A percentile compares a stretch with the other conserved stretches of the same genome.
Evolutionary conservation across 768 basidiomycete species (phyloP).

Genomic region (Termitomyces eurrhizus): DNA sequence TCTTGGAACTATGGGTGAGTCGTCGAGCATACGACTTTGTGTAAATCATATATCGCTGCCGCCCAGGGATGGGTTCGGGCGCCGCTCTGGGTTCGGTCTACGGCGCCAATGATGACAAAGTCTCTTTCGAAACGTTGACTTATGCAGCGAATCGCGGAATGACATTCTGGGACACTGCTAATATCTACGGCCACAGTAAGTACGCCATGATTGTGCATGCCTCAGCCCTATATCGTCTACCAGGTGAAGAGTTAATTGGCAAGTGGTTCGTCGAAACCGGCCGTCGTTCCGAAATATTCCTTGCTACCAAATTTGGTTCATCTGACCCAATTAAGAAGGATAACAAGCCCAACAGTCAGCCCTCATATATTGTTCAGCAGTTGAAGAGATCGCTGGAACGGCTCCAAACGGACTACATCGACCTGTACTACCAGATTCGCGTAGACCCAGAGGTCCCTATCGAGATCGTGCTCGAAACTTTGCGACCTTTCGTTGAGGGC

Average conservation of each 20-base stretch:
- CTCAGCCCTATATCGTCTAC: background rate
- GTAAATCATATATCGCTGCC: background rate
- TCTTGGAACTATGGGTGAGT: conserved; percentile 24
- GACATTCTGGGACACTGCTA: conserved; percentile 47
- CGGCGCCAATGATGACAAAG: conserved; percentile 18
- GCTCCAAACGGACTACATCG: conserved; percentile 38
- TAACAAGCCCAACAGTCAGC: conserved; percentile 20
- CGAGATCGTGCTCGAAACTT: conserved; percentile 29
- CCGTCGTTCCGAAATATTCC: conserved; percentile 50
- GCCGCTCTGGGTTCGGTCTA: conserved; percentile 24
- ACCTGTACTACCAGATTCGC: conserved; percentile 44
- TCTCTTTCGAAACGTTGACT: conserved; percentile 15
- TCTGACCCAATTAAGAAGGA: conserved; percentile 12
- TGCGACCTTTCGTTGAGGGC: conserved; percentile 7
- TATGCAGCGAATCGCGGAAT: conserved; percentile 21
- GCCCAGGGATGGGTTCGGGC: conserved; percentile 1
- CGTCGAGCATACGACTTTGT: background rate
- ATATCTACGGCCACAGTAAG: conserved; percentile 39
- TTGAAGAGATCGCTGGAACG: conserved; percentile 36
- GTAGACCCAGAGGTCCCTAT: conserved; percentile 42
- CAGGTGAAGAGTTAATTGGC: conserved; percentile 11
- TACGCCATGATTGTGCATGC: background rate
- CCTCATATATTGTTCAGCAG: conserved; percentile 30
- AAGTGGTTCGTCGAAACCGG: conserved; percentile 48
- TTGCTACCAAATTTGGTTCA: conserved; percentile 48